Percentiles rank a stretch among this genome's conserved stretches.
Conservation (phyloP, 2,329 filamentous ascomycete species). For the Paracorniculantispora psalliotae region DNA sequence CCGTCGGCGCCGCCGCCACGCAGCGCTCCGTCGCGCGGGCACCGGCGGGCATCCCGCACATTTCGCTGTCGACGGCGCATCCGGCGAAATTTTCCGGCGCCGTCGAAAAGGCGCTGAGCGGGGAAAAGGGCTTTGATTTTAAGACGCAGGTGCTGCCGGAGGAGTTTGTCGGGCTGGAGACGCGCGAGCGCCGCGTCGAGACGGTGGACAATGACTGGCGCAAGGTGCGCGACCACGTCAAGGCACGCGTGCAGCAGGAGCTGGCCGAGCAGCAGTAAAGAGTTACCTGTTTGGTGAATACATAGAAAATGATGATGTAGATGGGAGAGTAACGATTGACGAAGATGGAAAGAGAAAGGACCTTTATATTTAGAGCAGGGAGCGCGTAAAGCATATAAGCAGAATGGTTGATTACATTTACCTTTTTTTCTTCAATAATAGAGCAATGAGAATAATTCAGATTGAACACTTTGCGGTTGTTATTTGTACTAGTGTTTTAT, state of each 20-base stretch:
- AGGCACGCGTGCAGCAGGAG: conserved; percentile 65
- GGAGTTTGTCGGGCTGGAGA: conserved; percentile 76
- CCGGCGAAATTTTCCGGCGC: conserved; percentile 90
- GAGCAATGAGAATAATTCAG: neutral
- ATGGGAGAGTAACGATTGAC: neutral
- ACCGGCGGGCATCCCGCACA: conserved; percentile 55
- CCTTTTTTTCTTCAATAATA: conserved; percentile 15
- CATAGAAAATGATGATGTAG: neutral
- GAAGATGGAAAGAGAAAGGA: neutral
- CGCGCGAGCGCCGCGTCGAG: conserved; percentile 69
- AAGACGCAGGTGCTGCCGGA: conserved; percentile 67
- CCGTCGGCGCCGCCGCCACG: conserved; percentile 77
- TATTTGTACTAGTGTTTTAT: too few species aligned
- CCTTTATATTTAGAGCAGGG: neutral
- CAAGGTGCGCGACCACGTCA: conserved; percentile 69
- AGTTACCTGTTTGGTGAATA: neutral
- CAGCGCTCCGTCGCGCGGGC: conserved; percentile 59
- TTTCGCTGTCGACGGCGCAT: conserved; percentile 88
- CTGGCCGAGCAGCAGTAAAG: conserved; percentile 27
- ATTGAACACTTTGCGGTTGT: too few species aligned
- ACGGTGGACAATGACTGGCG: conserved; percentile 67
- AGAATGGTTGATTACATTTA: neutral
- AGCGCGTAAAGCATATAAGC: neutral
- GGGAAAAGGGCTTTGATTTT: conserved; percentile 70
- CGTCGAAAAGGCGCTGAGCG: conserved; percentile 72